Evolutionary conservation across 176 grass and related monocot species (phyloP), one percentile per base, ranked within the genome.

Genomic region (Stipa capillata): DNA sequence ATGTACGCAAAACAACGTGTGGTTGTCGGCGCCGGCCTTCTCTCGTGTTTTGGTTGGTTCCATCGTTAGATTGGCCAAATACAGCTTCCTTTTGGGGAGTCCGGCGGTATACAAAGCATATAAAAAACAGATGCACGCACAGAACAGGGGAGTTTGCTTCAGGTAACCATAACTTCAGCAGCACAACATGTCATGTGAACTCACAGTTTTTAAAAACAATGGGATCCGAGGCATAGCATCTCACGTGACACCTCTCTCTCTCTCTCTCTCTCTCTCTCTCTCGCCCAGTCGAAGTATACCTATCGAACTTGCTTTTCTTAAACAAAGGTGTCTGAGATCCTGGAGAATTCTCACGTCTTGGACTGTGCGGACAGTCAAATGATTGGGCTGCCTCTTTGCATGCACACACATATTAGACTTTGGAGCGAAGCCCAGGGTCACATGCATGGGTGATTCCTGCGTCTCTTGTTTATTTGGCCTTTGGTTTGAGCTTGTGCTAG

Each of bases 141-240:
- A 71, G 14, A 72, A 87, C 85, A 87, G 65, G 73, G 85, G 55
- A 23, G 63, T n/a, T 2, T 72, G 79, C 79, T 35, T 47, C 77
- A 39, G 23, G 17, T 10, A 6, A 31, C 2, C 48, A 12, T 20
- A 29, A 36, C 40, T n/a, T 41, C 2, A 69, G 31, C 62, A 13
- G 3, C 41, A n/a, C 69, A 34, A 0, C 53, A 25, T 6, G n/a
- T 49, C 72, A 65, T 78, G 62, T 77, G 72, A 82, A 2, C 24
- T 24, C n/a, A n/a, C n/a, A n/a, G n/a, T n/a, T n/a, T n/a, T n/a
- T 63, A n/a, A n/a, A n/a, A n/a, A n/a, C n/a, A n/a, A n/a, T n/a
- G n/a, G n/a, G n/a, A n/a, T n/a, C 47, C 58, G 28, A 35, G 65
- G 55, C 15, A 21, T 24, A 9, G 5, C 36, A 23, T 4, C 35